phyloP scores from a whole-genome alignment of 768 basidiomycete genomes.

The Dendrothele bispora region DNA sequence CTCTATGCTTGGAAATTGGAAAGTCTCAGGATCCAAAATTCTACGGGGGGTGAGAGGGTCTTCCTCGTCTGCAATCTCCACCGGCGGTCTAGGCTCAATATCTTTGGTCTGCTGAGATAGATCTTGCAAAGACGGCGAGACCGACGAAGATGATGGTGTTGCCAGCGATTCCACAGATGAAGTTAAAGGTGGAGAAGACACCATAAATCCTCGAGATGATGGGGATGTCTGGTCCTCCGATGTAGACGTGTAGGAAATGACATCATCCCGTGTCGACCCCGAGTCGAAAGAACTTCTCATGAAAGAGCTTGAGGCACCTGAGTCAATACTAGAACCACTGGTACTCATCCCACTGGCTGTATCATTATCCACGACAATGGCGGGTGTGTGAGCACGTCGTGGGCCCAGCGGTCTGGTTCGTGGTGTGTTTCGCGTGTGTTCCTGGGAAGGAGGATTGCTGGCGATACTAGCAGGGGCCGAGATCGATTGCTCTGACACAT shows the following conservation, averaged over 20 bases:
- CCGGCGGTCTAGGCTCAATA: constrained; percentile 16
- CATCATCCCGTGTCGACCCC: constrained; percentile 14
- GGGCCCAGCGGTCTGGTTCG: not conserved
- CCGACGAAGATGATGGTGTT: constrained; percentile 54
- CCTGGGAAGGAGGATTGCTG: not conserved
- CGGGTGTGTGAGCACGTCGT: not conserved
- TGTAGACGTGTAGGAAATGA: constrained; percentile 22
- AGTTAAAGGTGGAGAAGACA: constrained; percentile 50
- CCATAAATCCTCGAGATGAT: constrained; percentile 18
- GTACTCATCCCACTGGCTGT: constrained; percentile 9
- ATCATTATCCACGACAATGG: not conserved
- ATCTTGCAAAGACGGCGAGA: constrained; percentile 39
- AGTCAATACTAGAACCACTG: constrained; percentile 3
- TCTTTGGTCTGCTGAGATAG: constrained; percentile 28
- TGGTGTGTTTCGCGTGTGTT: not conserved
- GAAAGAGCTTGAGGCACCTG: constrained; percentile 3
- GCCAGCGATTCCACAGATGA: constrained; percentile 63
- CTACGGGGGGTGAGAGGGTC: not conserved
- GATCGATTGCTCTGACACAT: constrained; percentile 19
- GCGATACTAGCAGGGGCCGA: not conserved
- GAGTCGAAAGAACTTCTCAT: constrained; percentile 14
- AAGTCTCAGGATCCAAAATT: constrained; percentile 19
- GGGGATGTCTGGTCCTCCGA: constrained; percentile 24
- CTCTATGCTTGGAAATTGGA: constrained; percentile 48
- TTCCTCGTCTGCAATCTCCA: constrained; percentile 24